Evolutionary conservation across 805 yeast genomes (phyloP).

Genomic region (Ogataea glucozyma): DNA sequence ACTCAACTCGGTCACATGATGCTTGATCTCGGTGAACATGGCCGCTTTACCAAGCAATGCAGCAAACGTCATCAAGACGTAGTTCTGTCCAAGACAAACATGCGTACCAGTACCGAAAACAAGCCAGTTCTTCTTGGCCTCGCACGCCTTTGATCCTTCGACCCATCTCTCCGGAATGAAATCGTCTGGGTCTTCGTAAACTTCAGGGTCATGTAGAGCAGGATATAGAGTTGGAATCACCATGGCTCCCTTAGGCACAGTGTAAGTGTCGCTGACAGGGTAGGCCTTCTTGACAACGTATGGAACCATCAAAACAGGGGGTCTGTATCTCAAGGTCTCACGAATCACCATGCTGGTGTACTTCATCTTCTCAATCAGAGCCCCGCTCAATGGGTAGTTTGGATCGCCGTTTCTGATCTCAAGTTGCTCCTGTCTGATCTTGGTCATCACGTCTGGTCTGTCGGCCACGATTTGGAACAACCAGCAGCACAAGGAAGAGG

Average conservation of each 20-base stretch:
- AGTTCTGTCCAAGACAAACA: slow-evolving; percentile 91
- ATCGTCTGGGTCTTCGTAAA: slow-evolving; percentile 89
- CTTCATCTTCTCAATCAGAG: slow-evolving; percentile 79
- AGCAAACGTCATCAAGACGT: slow-evolving; percentile 87
- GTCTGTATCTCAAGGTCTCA: slow-evolving; percentile 91
- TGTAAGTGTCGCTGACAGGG: slow-evolving; percentile 79
- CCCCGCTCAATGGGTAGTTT: slow-evolving; percentile 57
- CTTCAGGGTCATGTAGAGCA: slow-evolving; percentile 96
- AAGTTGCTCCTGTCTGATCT: slow-evolving; percentile 91
- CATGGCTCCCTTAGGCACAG: slow-evolving; percentile 97
- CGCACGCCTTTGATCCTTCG: slow-evolving; percentile 71
- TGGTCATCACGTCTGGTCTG: slow-evolving; percentile 84
- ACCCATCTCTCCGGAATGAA: slow-evolving; percentile 96
- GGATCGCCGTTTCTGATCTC: slow-evolving; percentile 79
- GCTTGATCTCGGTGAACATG: slow-evolving; percentile 76
- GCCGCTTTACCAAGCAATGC: slow-evolving; percentile 90
- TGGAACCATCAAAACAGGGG: slow-evolving; percentile 98
- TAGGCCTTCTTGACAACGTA: slow-evolving; percentile 86
- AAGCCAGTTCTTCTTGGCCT: slow-evolving; percentile 87
- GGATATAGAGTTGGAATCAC: slow-evolving; percentile 95
- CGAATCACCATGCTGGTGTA: slow-evolving; percentile 90
- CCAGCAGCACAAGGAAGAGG: slow-evolving; percentile 97
- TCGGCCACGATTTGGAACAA: slow-evolving; percentile 94
- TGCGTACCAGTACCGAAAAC: slow-evolving; percentile 98
- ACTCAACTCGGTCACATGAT: slow-evolving; percentile 77